Base-by-base conservation (phyloP, 768 basidiomycete species). In the Sarcomyxa edulis region DNA sequence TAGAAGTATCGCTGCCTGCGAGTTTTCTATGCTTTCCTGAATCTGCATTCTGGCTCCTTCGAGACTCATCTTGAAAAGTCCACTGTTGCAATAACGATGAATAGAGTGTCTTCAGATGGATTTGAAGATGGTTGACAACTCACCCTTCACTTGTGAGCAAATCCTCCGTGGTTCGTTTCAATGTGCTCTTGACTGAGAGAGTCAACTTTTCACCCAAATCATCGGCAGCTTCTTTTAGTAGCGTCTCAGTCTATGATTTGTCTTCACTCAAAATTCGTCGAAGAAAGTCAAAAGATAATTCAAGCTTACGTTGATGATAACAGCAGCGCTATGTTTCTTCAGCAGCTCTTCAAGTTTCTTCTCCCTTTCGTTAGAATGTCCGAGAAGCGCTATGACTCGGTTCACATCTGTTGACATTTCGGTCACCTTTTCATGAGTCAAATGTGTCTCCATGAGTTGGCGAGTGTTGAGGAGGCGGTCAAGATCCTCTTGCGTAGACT, bases 31-130 rank as follows among this genome's bases (percentile, higher is more conserved):
- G 9, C 38, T 37, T 19, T 48, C 45, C 16, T 35, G 31, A 14
- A 54, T 44, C 20, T 48, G 39, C 32, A 37, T 42, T 6, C 31
- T 37, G 7, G 47, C 40, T 6, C 39, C 45, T 18, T 46, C 36
- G 5, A 54, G n/a, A 22, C 48, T 44, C 18, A 47, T 38, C 22
- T 45, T 42, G 36, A 48, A 54, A 35, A 43, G 43, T 1, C 47
- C 42, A n/a, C 53, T 54, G 33, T n/a, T n/a, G n/a, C n/a, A n/a
- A n/a, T n/a, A 1, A 12, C 12, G 3, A 6, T 6, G 6, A 36
- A 35, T 12, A 6, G 16, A 19, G n/a, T n/a, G 12, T 5, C 12
- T 6, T 3, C 6, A 15, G 22, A 8, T 8, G 6, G 6, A 16
- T 20, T 7, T 34, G n/a, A n/a, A 2, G 15, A 23, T n/a, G n/a